Evolutionary conservation across 805 yeast genomes (phyloP).

Genomic region (Yamadazyma endophytica): DNA sequence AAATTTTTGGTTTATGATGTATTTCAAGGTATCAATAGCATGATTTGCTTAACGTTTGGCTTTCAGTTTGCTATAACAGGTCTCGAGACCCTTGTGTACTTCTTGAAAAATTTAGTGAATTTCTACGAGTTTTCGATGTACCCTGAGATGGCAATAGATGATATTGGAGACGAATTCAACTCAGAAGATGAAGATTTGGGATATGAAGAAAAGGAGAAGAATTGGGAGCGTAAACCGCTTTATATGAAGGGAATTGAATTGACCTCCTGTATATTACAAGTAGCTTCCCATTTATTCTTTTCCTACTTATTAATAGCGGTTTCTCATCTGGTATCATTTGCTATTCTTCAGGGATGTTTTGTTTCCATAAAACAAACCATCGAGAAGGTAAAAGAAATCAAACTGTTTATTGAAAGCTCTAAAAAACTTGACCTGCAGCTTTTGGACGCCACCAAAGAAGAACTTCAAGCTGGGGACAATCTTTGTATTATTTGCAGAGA

Average conservation of each 20-base stretch:
- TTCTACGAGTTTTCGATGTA: constrained; percentile 50
- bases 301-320: constrained; percentile 30
- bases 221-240: constrained; percentile 69
- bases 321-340: constrained; percentile 29
- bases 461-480: constrained; percentile 54
- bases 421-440: constrained; percentile 63
- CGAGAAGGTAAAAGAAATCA: constrained; percentile 38
- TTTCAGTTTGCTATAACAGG: constrained; percentile 69
- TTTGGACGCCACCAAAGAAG: constrained; percentile 57
- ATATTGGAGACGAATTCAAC: constrained; percentile 14
- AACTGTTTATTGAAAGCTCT: constrained; percentile 50
- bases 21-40: constrained; percentile 47
- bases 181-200: constrained; percentile 20
- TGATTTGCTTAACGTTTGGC: constrained; percentile 63
- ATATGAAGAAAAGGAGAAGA: constrained; percentile 49
- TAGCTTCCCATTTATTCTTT: constrained; percentile 25
- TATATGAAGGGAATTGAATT: constrained; percentile 57
- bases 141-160: constrained; percentile 25
- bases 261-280: constrained; percentile 37
- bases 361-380: constrained; percentile 32
- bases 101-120: constrained; percentile 47
- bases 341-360: constrained; percentile 42
- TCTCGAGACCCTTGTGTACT: constrained; percentile 46
- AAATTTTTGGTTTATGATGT: constrained; percentile 53
- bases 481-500: constrained; percentile 89